Conservation (phyloP, 805 yeast species). For the Pichia deserticola region DNA sequence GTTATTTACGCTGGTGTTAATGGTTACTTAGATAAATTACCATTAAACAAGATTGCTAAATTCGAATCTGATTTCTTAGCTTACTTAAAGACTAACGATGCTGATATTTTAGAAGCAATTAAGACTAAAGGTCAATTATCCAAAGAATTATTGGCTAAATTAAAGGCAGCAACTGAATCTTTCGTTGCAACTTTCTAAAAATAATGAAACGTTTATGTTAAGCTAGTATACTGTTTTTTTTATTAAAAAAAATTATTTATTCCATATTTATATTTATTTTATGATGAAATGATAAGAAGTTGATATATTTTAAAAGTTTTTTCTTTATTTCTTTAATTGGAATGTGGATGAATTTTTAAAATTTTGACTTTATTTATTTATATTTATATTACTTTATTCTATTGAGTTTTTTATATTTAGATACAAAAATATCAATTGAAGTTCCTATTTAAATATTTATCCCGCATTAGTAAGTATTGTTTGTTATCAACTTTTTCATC, state of each 20-base stretch:
- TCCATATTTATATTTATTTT: constrained; percentile 16
- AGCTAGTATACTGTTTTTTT: constrained; percentile 7
- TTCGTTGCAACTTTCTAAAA: constrained; percentile 82
- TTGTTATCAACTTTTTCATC: too few relatives aligned
- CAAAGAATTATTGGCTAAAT: constrained; percentile 75
- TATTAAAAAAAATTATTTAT: constrained; percentile 11
- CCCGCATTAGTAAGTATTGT: too few relatives aligned
- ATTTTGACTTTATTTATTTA: not conserved
- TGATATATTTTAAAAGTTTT: not conserved
- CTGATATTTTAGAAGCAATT: constrained; percentile 76
- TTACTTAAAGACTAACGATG: constrained; percentile 84
- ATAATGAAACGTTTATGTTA: constrained; percentile 10
- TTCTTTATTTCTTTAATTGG: not conserved
- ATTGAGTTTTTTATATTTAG: constrained; percentile 2
- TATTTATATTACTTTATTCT: constrained; percentile 1
- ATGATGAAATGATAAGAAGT: constrained; percentile 16
- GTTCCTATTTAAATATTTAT: not conserved
- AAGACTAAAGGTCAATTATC: constrained; percentile 85
- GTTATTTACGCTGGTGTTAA: constrained; percentile 98
- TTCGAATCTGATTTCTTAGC: constrained; percentile 91
- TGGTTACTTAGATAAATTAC: constrained; percentile 91
- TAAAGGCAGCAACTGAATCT: constrained; percentile 87
- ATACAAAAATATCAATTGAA: constrained; percentile 1
- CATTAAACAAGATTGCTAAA: constrained; percentile 78
- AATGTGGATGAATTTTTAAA: not conserved